Conservation (phyloP, 1,284 basidiomycete genomes). For the Sporisorium exsertum region DNA sequence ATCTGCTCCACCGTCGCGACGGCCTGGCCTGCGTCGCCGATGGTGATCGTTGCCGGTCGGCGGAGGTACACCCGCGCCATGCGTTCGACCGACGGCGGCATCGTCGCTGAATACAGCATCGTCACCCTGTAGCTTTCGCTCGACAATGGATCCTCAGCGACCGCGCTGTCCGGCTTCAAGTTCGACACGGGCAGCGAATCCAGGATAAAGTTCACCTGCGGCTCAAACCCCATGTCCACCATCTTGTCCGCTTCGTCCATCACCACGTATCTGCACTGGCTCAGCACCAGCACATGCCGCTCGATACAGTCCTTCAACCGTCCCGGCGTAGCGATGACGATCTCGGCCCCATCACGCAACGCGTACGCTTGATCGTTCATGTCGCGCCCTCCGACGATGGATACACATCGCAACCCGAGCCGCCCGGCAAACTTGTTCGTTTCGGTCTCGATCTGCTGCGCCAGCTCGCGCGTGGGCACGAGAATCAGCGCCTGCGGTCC, state of each 20-base stretch:
- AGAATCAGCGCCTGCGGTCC: conserved; percentile 94
- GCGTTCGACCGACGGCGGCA: conserved; percentile 95
- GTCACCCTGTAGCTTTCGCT: conserved; percentile 58
- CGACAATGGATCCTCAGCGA: conserved; percentile 64
- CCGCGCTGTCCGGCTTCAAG: conserved; percentile 79
- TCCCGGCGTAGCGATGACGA: conserved; percentile 97
- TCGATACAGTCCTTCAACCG: conserved; percentile 97
- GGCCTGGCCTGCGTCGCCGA: conserved; percentile 95
- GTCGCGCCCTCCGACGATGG: conserved; percentile 93
- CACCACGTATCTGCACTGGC: conserved; percentile 96
- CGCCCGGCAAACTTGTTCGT: conserved; percentile 88
- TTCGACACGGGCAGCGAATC: conserved; percentile 88
- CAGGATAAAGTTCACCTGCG: conserved; percentile 91
- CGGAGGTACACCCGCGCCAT: conserved; percentile 92
- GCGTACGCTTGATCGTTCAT: conserved; percentile 97
- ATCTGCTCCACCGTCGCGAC: conserved; percentile 97
- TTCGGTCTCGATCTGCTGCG: conserved; percentile 95
- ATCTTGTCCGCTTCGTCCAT: conserved; percentile 99
- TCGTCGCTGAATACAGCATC: conserved; percentile 95
- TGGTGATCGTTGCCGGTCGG: conserved; percentile 92
- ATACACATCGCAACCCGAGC: conserved; percentile 90
- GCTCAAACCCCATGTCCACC: conserved; percentile 97
- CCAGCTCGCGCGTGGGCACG: conserved; percentile 95
- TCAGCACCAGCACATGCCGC: conserved; percentile 90
- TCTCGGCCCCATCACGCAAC: conserved; percentile 92